Conservation (phyloP, 108 stramenopile genomes). For the Cylindrotheca fusiformis region DNA sequence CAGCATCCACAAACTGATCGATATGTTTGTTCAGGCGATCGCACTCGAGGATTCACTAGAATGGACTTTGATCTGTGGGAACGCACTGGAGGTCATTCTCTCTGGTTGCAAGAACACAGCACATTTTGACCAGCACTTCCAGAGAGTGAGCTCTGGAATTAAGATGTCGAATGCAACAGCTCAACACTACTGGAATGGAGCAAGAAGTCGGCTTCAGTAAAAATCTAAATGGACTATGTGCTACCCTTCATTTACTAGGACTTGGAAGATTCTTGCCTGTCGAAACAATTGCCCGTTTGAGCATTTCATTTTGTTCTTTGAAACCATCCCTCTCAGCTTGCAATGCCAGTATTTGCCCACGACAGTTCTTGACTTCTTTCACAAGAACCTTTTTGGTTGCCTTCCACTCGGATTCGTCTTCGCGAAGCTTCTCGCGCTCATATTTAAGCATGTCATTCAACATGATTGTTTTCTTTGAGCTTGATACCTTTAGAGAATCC, state of each 20-base stretch:
- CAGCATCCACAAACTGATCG: conserved; percentile 5
- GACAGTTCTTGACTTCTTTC: conserved; percentile 83
- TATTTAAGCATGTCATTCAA: conserved; percentile 78
- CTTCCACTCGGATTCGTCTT: conserved; percentile 78
- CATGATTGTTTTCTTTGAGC: conserved; percentile 62
- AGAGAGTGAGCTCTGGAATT: not conserved
- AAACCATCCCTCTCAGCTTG: conserved; percentile 80
- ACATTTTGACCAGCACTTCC: not conserved
- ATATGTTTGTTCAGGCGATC: conserved; percentile 6
- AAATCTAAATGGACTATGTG: not conserved
- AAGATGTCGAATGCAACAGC: not conserved
- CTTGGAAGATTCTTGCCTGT: conserved; percentile 10
- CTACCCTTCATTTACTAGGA: not conserved
- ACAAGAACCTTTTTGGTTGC: conserved; percentile 78
- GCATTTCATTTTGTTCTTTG: conserved; percentile 64
- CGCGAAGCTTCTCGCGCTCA: conserved; percentile 67
- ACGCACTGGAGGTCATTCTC: not conserved
- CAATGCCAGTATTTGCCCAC: conserved; percentile 65
- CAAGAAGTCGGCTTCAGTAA: not conserved
- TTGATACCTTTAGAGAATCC: conserved; percentile 36
- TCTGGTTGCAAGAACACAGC: not conserved
- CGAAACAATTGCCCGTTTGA: conserved; percentile 46
- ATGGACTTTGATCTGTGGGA: not conserved
- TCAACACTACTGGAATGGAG: not conserved
- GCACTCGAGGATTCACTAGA: not conserved